phyloP scores from a whole-genome alignment of 805 yeast species.

The Candida mattraensis region DNA sequence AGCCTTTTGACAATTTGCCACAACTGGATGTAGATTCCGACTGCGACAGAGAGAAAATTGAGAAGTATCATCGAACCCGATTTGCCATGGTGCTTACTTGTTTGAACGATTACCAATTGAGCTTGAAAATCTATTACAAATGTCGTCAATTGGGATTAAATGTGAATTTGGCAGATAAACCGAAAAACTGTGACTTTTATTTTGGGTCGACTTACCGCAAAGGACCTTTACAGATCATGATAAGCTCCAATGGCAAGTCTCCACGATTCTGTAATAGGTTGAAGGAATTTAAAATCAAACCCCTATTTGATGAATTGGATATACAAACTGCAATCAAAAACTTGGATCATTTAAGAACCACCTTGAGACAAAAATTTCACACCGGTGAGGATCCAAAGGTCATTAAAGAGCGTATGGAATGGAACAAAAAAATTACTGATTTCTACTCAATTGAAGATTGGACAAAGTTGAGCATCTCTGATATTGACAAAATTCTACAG shows the following conservation, averaged over 20 bases:
- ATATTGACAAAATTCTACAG: constrained; percentile 42
- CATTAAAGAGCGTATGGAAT: constrained; percentile 64
- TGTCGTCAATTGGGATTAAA: constrained; percentile 48
- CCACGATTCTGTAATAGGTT: constrained; percentile 69
- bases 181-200: constrained; percentile 80
- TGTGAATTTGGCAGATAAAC: constrained; percentile 83
- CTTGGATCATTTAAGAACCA: constrained; percentile 54
- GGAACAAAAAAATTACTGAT: constrained; percentile 70
- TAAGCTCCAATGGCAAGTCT: constrained; percentile 78
- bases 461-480: constrained; percentile 43
- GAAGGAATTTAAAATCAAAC: constrained; percentile 55
- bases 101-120: constrained; percentile 65
- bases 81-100: constrained; percentile 74
- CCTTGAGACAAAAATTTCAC: constrained; percentile 42
- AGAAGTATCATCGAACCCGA: constrained; percentile 36
- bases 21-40: constrained; percentile 30
- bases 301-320: constrained; percentile 39
- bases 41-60: constrained; percentile 34
- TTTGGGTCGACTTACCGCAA: constrained; percentile 76
- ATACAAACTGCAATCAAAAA: constrained; percentile 58
- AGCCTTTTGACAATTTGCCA: constrained; percentile 8
- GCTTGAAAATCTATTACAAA: constrained; percentile 55
- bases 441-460: constrained; percentile 56
- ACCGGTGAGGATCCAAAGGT: constrained; percentile 46
- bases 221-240: constrained; percentile 77